A percentile compares a stretch with the other conserved stretches of the same genome.
Evolutionary conservation across 2,329 filamentous ascomycete species (phyloP).

Genomic region (Massarina eburnea): DNA sequence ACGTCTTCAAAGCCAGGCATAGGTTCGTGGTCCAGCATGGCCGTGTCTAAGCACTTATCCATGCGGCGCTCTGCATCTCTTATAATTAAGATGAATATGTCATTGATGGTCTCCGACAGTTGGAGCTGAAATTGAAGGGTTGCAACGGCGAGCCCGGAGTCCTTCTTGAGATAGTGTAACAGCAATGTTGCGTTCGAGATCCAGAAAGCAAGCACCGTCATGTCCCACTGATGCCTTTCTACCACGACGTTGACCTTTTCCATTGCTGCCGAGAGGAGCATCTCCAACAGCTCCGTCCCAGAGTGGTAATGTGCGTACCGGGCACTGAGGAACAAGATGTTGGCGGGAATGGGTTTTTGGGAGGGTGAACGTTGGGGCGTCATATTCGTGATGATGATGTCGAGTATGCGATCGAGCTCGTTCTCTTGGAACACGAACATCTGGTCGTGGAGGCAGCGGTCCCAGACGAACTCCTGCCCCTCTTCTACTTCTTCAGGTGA

Average conservation of each 20-base stretch:
- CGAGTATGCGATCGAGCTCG: constrained; percentile 86
- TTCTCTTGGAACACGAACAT: constrained; percentile 99
- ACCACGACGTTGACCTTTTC: constrained; percentile 97
- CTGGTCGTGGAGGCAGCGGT: constrained; percentile 89
- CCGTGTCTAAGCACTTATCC: constrained; percentile 90
- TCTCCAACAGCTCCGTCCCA: constrained; percentile 77
- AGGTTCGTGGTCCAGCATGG: constrained; percentile 96
- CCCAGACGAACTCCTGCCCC: constrained; percentile 94
- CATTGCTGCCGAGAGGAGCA: constrained; percentile 81
- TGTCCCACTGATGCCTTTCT: constrained; percentile 97
- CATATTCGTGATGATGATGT: constrained; percentile 98
- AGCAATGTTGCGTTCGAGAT: constrained; percentile 94
- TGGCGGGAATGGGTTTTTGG: constrained; percentile 97
- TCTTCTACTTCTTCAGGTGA: constrained; percentile 77
- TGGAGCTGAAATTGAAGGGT: constrained; percentile 91
- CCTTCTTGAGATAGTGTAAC: constrained; percentile 97
- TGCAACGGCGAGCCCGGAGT: constrained; percentile 74
- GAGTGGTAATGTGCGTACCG: constrained; percentile 97
- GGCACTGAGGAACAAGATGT: constrained; percentile 93
- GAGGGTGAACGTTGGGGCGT: constrained; percentile 90
- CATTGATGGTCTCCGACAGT: constrained; percentile 91
- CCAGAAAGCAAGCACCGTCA: constrained; percentile 99
- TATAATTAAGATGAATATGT: constrained; percentile 97
- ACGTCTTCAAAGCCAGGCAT: constrained; percentile 97
- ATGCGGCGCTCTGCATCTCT: constrained; percentile 92